These are phyloP conservation scores for Solanum pimpinellifolium DNA, from an alignment of 257 asterid species.

Conservation along the genomic window DNA sequence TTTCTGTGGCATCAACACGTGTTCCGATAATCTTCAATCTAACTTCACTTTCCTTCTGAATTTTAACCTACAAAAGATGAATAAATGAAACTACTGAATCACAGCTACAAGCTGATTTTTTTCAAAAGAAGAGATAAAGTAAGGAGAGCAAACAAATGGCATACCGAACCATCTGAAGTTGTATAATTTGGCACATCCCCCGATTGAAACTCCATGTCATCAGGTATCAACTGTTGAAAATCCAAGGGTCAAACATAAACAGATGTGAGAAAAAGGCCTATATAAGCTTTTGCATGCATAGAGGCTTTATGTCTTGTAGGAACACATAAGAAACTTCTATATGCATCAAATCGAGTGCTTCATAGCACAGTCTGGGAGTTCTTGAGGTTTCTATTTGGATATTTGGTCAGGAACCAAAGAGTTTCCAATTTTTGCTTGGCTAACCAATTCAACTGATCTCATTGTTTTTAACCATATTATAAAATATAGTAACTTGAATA, in stretches of 20 bases:
- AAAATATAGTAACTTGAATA: too few relatives aligned
- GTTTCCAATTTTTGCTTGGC: too few relatives aligned
- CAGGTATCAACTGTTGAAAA: conserved; percentile 66
- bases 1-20: conserved; percentile 70
- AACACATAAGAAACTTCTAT: not conserved
- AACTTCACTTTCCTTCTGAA: conserved; percentile 37
- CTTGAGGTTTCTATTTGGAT: not conserved
- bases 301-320: not conserved
- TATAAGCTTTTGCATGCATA: not conserved
- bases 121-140: not conserved
- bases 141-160: not conserved
- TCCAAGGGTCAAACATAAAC: not conserved
- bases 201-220: conserved; percentile 95
- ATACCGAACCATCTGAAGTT: conserved; percentile 70
- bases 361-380: not conserved
- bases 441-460: too few relatives aligned
- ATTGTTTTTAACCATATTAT: too few relatives aligned
- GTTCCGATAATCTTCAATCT: conserved; percentile 40
- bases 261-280: not conserved
- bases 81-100: not conserved
- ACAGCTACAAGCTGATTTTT: not conserved
- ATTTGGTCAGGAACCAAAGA: too few relatives aligned
- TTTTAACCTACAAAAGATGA: conserved; percentile 20
- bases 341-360: not conserved
- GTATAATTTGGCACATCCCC: conserved; percentile 92